Evolutionary conservation across 371 early-diverging fungal genomes (phyloP).

Genomic region (Fennellomyces sp.): DNA sequence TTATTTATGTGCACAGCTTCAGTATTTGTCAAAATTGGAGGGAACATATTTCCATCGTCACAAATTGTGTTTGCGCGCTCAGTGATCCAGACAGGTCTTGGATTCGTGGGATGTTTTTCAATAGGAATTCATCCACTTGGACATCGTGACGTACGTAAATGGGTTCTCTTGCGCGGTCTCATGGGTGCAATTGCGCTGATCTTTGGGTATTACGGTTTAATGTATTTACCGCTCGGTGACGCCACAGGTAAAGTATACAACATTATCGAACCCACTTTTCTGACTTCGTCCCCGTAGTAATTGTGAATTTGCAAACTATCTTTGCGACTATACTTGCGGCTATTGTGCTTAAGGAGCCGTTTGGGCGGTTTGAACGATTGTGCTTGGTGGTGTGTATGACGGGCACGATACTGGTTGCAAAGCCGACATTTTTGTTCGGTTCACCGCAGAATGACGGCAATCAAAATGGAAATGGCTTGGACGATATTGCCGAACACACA

Average conservation of each 20-base stretch:
- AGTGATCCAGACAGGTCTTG: conserved; percentile 61
- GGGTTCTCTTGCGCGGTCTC: conserved; percentile 65
- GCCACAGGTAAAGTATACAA: conserved; percentile 56
- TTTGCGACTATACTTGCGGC: conserved; percentile 73
- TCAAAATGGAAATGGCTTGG: too few species aligned
- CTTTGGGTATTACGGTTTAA: conserved; percentile 69
- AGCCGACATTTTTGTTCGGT: conserved; percentile 61
- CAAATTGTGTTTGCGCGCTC: conserved; percentile 75
- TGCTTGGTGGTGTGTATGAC: conserved; percentile 57
- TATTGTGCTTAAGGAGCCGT: conserved; percentile 61
- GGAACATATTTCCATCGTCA: conserved; percentile 55
- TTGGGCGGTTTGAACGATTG: conserved; percentile 55
- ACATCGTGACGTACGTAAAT: conserved; percentile 42
- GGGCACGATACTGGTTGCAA: conserved; percentile 67
- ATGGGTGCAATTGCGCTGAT: conserved; percentile 67
- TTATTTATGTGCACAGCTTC: conserved; percentile 70
- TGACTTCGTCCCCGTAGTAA: too few species aligned
- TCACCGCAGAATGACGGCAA: background rate
- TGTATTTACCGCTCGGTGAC: conserved; percentile 71
- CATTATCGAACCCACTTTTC: too few species aligned
- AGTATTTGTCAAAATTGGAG: conserved; percentile 66
- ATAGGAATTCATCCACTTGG: conserved; percentile 61
- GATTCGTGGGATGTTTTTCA: conserved; percentile 50
- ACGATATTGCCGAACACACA: background rate
- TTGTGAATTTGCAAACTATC: conserved; percentile 77